Percentiles rank a stretch among this genome's conserved stretches.
Evolutionary conservation across 1,284 basidiomycete genomes (phyloP).

Genomic region (Hemileia vastatrix): DNA sequence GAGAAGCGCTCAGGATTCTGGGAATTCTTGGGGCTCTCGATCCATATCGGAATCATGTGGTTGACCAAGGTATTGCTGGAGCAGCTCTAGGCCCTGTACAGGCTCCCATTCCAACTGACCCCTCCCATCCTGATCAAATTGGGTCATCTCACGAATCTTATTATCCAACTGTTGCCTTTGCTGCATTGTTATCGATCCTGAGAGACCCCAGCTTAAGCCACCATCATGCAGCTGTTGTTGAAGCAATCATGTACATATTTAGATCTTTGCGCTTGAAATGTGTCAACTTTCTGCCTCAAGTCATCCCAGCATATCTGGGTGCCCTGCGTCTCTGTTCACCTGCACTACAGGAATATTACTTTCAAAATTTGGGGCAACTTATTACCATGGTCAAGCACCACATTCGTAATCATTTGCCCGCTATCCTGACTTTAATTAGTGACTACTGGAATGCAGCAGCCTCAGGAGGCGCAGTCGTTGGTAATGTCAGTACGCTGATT

Average conservation of each 20-base stretch:
- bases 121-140: slow-evolving; percentile 52
- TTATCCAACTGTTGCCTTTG: slow-evolving; percentile 93
- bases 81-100: slow-evolving; percentile 6
- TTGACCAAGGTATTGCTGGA: slow-evolving; percentile 27
- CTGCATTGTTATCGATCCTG: slow-evolving; percentile 74
- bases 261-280: slow-evolving; percentile 96
- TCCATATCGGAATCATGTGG: slow-evolving; percentile 84
- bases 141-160: slow-evolving; percentile 66
- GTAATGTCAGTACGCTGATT: slow-evolving; percentile 1
- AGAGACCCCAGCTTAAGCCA: slow-evolving; percentile 75
- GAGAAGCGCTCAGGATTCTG: slow-evolving; percentile 84
- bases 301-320: slow-evolving; percentile 86
- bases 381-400: slow-evolving; percentile 97
- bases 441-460: slow-evolving; percentile 63
- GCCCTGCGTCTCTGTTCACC: slow-evolving; percentile 71
- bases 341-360: slow-evolving; percentile 83
- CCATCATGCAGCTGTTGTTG: slow-evolving; percentile 80
- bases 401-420: slow-evolving; percentile 78
- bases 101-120: slow-evolving; percentile 50
- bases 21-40: slow-evolving; percentile 96
- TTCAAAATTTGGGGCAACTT: slow-evolving; percentile 91
- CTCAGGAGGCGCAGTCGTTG: slow-evolving; percentile 1
- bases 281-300: slow-evolving; percentile 88
- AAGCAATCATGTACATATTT: slow-evolving; percentile 99
- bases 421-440: slow-evolving; percentile 69